Evolutionary conservation across 2,329 filamentous ascomycete species (phyloP).

Genomic region (Polychaeton citri): DNA sequence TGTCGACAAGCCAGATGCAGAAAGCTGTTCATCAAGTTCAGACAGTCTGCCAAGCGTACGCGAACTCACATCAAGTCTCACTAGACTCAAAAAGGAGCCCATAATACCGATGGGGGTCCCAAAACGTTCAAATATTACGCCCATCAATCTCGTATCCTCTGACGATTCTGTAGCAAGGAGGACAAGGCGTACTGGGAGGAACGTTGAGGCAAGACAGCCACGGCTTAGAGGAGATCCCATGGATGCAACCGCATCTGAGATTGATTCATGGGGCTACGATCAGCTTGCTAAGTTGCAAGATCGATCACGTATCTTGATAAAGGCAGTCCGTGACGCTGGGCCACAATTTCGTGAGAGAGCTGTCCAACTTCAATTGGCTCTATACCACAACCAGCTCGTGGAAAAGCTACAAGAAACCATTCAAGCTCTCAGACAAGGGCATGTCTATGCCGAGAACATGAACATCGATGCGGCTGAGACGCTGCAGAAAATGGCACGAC

Average conservation of each 20-base stretch:
- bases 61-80: neutral
- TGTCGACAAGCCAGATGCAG: neutral
- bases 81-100: neutral
- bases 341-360: conserved; percentile 4
- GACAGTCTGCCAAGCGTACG: neutral
- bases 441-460: conserved; percentile 9
- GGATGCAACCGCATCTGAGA: conserved; percentile 10
- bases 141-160: neutral
- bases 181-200: no score
- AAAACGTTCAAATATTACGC: neutral
- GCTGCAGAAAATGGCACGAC: neutral
- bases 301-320: conserved; percentile 31
- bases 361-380: no score
- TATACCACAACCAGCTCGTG: conserved; percentile 6
- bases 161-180: neutral
- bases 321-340: conserved; percentile 22
- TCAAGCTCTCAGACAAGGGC: conserved; percentile 4
- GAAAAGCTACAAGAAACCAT: conserved; percentile 7
- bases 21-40: neutral
- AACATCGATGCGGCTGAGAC: neutral
- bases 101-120: neutral
- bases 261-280: conserved; percentile 21
- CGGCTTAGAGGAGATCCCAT: no score
- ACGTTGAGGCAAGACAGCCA: no score
- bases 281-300: conserved; percentile 26